phyloP scores from a whole-genome alignment of 2,329 filamentous ascomycete genomes.

The Knufia fluminis region DNA sequence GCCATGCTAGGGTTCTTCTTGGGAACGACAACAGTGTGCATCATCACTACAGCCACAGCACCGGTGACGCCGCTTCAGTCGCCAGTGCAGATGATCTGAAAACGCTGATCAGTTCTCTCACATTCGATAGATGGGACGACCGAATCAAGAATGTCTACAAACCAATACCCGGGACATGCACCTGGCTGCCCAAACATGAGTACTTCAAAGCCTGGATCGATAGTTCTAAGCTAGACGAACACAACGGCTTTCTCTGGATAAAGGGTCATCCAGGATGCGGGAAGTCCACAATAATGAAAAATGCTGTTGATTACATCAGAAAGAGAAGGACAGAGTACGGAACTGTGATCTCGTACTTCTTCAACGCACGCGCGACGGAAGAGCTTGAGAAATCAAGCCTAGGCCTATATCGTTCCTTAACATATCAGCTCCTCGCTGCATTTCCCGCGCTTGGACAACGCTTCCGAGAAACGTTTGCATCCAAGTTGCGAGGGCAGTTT shows the following conservation, averaged over 20 bases:
- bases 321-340: conserved; percentile 8
- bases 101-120: too few relatives aligned
- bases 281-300: conserved; percentile 31
- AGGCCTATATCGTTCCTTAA: conserved; percentile 42
- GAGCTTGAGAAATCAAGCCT: conserved; percentile 36
- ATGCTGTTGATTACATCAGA: conserved; percentile 10
- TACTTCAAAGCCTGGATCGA: conserved; percentile 34
- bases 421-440: conserved; percentile 17
- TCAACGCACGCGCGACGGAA: conserved; percentile 37
- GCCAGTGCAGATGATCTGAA: too few relatives aligned
- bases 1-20: too few relatives aligned
- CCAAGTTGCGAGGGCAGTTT: neutral
- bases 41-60: too few relatives aligned
- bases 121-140: too few relatives aligned
- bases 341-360: conserved; percentile 38
- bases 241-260: conserved; percentile 30
- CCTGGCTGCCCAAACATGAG: conserved; percentile 32
- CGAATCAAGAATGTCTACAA: neutral
- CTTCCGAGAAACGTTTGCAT: neutral
- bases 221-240: conserved; percentile 12
- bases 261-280: conserved; percentile 32
- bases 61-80: too few relatives aligned
- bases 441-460: neutral
- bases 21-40: too few relatives aligned
- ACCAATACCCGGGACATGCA: conserved; percentile 27